Percentiles rank a stretch among this genome's conserved stretches.
Evolutionary conservation across 768 basidiomycete genomes (phyloP).

Genomic region (Mycena pura): DNA sequence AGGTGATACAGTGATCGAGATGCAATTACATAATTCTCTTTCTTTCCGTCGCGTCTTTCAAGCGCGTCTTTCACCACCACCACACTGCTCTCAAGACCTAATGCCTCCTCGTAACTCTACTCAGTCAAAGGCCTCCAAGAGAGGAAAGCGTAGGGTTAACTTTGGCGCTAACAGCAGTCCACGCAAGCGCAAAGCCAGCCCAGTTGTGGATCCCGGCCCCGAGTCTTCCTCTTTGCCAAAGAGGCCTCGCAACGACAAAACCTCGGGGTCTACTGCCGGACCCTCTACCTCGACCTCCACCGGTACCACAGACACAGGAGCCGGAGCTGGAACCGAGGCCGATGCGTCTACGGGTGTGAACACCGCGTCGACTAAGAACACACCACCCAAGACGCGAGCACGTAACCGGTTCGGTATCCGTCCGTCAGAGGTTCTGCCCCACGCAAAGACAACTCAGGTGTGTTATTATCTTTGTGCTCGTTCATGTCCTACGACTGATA

Average conservation of each 20-base stretch:
- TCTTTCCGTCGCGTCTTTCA: background rate
- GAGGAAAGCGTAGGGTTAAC: background rate
- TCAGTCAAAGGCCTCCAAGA: background rate
- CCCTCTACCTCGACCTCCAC: background rate
- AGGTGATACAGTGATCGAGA: background rate
- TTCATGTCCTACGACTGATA: background rate
- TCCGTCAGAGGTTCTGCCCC: background rate
- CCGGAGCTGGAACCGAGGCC: background rate
- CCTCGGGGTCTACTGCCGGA: background rate
- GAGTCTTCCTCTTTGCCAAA: background rate
- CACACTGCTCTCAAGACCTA: background rate
- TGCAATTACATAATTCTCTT: background rate
- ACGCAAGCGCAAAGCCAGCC: background rate
- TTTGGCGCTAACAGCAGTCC: background rate
- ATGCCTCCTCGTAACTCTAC: background rate
- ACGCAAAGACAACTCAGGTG: background rate
- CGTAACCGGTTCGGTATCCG: background rate
- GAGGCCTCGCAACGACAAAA: background rate
- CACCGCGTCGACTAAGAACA: background rate
- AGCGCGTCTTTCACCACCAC: background rate
- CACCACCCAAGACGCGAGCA: background rate
- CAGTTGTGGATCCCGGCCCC: background rate
- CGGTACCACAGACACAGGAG: background rate
- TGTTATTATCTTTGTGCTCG: background rate
- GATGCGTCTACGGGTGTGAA: background rate